phyloP scores from a whole-genome alignment of 2,329 filamentous ascomycete species.

The Colletotrichum scovillei region DNA sequence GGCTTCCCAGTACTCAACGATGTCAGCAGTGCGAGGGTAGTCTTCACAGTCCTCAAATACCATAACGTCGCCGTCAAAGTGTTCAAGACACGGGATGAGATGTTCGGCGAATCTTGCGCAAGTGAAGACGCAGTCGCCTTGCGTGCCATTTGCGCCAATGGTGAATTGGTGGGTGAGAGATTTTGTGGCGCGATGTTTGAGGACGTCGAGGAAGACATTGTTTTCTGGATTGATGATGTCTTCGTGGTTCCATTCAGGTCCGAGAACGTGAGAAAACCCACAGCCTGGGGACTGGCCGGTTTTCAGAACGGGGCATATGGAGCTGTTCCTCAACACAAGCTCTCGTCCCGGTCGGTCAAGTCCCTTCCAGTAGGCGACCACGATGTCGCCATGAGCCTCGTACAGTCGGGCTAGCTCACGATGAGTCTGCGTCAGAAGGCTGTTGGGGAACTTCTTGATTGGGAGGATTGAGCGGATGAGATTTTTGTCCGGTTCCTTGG shows the following conservation, averaged over 20 bases:
- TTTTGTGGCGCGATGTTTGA: slow-evolving; percentile 52
- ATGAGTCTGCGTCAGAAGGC: not conserved
- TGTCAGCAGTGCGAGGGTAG: not conserved
- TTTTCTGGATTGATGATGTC: slow-evolving; percentile 51
- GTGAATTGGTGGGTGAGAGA: slow-evolving; percentile 48
- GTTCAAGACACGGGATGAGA: too few species aligned
- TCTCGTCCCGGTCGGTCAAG: not conserved
- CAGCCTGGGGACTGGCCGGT: not conserved
- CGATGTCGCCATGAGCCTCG: not conserved
- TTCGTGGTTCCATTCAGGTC: slow-evolving; percentile 56
- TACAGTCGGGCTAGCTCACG: not conserved
- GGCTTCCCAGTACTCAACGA: not conserved
- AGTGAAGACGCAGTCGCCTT: not conserved
- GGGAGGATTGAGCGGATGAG: not conserved
- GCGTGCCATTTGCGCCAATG: slow-evolving; percentile 42
- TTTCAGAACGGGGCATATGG: not conserved
- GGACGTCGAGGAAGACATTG: slow-evolving; percentile 50
- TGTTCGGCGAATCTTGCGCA: not conserved
- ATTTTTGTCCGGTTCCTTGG: not conserved
- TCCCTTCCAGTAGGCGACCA: not conserved
- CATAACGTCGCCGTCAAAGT: not conserved
- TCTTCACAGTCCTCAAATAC: not conserved
- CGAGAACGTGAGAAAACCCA: slow-evolving; percentile 43
- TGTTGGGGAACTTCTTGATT: not conserved
- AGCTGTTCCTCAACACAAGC: not conserved